These are phyloP conservation scores for Tuctoria greenei DNA, from an alignment of 176 grass and related monocot genomes.

Conservation along the genomic window DNA sequence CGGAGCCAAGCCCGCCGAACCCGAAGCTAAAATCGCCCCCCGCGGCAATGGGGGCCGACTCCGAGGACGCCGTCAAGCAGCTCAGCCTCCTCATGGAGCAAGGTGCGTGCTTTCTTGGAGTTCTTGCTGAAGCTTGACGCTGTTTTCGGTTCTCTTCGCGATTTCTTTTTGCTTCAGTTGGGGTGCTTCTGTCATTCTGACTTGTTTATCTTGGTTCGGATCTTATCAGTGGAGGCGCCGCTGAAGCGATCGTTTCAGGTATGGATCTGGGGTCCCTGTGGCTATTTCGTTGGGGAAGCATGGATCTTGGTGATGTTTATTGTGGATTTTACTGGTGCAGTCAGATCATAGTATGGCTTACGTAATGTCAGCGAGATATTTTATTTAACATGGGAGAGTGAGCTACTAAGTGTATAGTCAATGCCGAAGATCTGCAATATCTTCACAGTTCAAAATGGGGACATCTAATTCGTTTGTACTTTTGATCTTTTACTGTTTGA, in stretches of 20 bases:
- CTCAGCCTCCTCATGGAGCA: slow-evolving; percentile 68
- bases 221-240: slow-evolving; percentile 76
- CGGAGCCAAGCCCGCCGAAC: background rate
- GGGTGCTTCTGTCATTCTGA: background rate
- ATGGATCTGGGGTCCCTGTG: slow-evolving; percentile 32
- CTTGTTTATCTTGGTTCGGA: slow-evolving; percentile 21
- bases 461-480: background rate
- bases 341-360: slow-evolving; percentile 16
- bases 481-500: slow-evolving; percentile 6
- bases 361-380: slow-evolving; percentile 28
- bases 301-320: slow-evolving; percentile 38
- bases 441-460: slow-evolving; percentile 6
- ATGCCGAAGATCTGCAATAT: slow-evolving; percentile 8
- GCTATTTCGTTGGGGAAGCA: slow-evolving; percentile 27
- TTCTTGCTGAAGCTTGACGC: background rate
- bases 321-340: slow-evolving; percentile 1
- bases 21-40: background rate
- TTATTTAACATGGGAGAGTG: slow-evolving; percentile 17
- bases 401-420: slow-evolving; percentile 6
- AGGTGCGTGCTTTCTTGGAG: slow-evolving; percentile 34
- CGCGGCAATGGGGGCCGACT: slow-evolving; percentile 60
- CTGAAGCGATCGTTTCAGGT: slow-evolving; percentile 88
- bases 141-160: background rate
- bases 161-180: no score
- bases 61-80: slow-evolving; percentile 82